Base-by-base conservation (phyloP, 192 early-diverging fungal species). In the Umbelopsis sp. region DNA sequence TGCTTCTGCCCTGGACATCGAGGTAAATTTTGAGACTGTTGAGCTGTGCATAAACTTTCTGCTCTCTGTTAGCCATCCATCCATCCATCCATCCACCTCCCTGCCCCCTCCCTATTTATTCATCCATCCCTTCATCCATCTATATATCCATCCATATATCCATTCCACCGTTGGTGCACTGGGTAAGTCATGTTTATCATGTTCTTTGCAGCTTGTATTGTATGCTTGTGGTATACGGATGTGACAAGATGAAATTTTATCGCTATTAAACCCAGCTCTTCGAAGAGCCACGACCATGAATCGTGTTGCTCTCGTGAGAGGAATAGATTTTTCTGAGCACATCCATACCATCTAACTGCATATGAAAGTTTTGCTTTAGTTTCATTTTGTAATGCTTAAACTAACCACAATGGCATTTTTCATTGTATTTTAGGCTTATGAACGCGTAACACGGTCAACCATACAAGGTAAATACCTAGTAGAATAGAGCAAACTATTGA, bases 221-320 rank as follows among this genome's bases (percentile, higher is more conserved):
- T 41, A 41, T 41, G 37, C 37, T 41, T 41, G 37, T 41, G 37
- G 37, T 41, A 41, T 41, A 41, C 5, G 37, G 35, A 4, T 41
- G 37, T 61, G 55, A 61, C 16, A 61, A 25, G 55, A 61, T 61
- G 55, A 61, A 61, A 61, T 35, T 61, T 61, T 61, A 61, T 61
- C 33, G 55, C 55, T 61, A 61, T 61, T 61, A 61, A 61, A 61
- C 55, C 55, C 55, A 61, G 55, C 55, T 61, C 55, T 27, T 61
- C 30, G 55, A 61, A 18, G 27, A 11, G 55, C 55, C 55, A 12
- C 30, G 55, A 61, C 55, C 55, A 61, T 61, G 55, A 61, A 61
- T 61, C 27, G 25, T 61, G 55, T 41, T 35, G 55, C 55, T 1
- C 27, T 61, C 55, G 9, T 61, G 55, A 61, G 55, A 61, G 27